Percentiles rank a stretch among this genome's conserved stretches.
Conservation (phyloP, 2,329 filamentous ascomycete genomes). For the Acrodontium crateriforme region DNA sequence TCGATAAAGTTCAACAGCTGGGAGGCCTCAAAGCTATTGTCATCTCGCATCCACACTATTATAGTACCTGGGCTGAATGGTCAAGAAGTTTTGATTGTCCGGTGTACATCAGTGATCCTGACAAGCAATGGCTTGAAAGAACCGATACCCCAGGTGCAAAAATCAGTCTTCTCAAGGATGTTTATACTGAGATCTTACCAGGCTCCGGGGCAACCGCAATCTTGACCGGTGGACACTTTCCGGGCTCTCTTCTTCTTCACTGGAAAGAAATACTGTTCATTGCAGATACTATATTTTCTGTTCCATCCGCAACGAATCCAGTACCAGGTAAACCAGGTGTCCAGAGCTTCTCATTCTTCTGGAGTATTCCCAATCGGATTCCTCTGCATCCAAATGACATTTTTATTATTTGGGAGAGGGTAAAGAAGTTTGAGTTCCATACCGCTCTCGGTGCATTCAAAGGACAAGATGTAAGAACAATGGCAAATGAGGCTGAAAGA, state of each 20-base stretch:
- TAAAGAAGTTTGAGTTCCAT: slow-evolving; percentile 47
- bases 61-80: slow-evolving; percentile 62
- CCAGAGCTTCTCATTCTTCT: slow-evolving; percentile 54
- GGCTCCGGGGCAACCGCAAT: slow-evolving; percentile 41
- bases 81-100: slow-evolving; percentile 51
- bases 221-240: slow-evolving; percentile 65
- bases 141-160: slow-evolving; percentile 25
- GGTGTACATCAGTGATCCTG: slow-evolving; percentile 52
- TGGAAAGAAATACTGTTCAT: slow-evolving; percentile 49
- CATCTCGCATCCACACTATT: slow-evolving; percentile 58
- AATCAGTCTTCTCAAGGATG: slow-evolving; percentile 29
- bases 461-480: slow-evolving; percentile 44
- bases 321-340: slow-evolving; percentile 22
- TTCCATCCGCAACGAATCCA: slow-evolving; percentile 29
- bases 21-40: slow-evolving; percentile 41
- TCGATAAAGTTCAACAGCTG: slow-evolving; percentile 36
- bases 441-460: slow-evolving; percentile 53
- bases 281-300: slow-evolving; percentile 61
- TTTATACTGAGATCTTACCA: slow-evolving; percentile 20
- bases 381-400: slow-evolving; percentile 52
- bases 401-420: slow-evolving; percentile 49
- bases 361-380: slow-evolving; percentile 60
- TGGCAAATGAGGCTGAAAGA: slow-evolving; percentile 10
- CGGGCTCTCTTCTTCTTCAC: slow-evolving; percentile 54
- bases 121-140: slow-evolving; percentile 48